Evolutionary conservation across 2,329 filamentous ascomycete species (phyloP).

Genomic region (Exophiala sideris): DNA sequence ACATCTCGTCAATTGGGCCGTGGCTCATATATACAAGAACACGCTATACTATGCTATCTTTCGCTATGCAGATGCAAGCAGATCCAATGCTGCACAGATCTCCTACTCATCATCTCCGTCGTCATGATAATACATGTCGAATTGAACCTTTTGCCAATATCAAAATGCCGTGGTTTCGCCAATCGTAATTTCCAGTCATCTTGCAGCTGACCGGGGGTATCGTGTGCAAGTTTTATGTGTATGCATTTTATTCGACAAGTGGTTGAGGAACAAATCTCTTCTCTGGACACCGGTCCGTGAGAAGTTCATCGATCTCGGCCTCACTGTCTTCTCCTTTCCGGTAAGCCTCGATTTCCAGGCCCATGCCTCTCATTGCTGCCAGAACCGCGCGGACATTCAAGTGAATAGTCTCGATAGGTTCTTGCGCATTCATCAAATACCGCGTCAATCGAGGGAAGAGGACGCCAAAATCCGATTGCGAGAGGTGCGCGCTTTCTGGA

Average conservation of each 20-base stretch:
- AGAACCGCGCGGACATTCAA: slow-evolving; percentile 35
- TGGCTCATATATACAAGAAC: too few species aligned
- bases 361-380: slow-evolving; percentile 24
- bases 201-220: too few species aligned
- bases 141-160: too few species aligned
- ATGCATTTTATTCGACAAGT: not conserved
- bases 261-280: slow-evolving; percentile 12
- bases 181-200: too few species aligned
- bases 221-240: too few species aligned
- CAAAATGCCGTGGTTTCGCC: too few species aligned
- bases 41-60: too few species aligned
- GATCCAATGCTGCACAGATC: too few species aligned
- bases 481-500: slow-evolving; percentile 70
- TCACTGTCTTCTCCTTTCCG: slow-evolving; percentile 1
- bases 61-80: too few species aligned
- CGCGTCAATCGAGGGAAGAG: slow-evolving; percentile 68
- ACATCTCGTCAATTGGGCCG: too few species aligned
- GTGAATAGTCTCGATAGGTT: slow-evolving; percentile 32
- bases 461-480: slow-evolving; percentile 78
- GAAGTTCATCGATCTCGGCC: slow-evolving; percentile 6
- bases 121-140: too few species aligned
- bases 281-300: slow-evolving; percentile 13
- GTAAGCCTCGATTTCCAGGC: slow-evolving; percentile 9
- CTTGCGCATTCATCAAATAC: slow-evolving; percentile 47
- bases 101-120: too few species aligned